Evolutionary conservation across 1,139 yeast genomes (phyloP).

Genomic region (Candida sanyaensis): DNA sequence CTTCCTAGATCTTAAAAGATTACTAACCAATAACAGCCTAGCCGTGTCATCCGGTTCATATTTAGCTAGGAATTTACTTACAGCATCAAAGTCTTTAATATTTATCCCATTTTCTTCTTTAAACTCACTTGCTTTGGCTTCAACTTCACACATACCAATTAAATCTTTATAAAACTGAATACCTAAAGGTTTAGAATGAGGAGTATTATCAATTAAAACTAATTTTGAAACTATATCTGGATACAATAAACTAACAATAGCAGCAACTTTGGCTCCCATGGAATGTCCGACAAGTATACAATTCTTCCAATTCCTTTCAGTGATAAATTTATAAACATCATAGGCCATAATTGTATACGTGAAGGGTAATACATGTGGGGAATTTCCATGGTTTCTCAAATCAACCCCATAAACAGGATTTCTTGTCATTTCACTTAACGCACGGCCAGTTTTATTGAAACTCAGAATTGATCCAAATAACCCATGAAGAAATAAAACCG

Average conservation of each 20-base stretch:
- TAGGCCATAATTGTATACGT: constrained; percentile 42
- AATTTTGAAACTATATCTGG: constrained; percentile 42
- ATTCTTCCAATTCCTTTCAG: constrained; percentile 23
- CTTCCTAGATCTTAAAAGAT: constrained; percentile 20
- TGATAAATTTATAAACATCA: constrained; percentile 38
- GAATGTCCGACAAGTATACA: constrained; percentile 51
- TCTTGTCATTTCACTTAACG: constrained; percentile 28
- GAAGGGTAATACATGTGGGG: constrained; percentile 46
- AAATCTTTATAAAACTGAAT: constrained; percentile 26
- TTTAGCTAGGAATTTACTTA: constrained; percentile 21
- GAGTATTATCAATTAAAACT: constrained; percentile 52
- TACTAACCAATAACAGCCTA: constrained; percentile 31
- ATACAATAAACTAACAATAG: constrained; percentile 41
- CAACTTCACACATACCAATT: constrained; percentile 36
- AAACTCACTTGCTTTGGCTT: constrained; percentile 13
- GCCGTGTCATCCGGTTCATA: constrained; percentile 27
- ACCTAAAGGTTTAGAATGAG: constrained; percentile 30
- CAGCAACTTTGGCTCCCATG: constrained; percentile 56
- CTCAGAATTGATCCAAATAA: constrained; percentile 49
- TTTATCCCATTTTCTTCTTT: constrained; percentile 6
- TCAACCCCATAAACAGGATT: constrained; percentile 46
- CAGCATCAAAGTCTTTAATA: constrained; percentile 8
- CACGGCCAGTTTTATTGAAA: constrained; percentile 38
- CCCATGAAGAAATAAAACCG: constrained; percentile 50
- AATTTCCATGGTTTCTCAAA: constrained; percentile 54